Evolutionary conservation across 2,329 filamentous ascomycete genomes (phyloP), one percentile per base, ranked within the genome.

Genomic region (Penicillium paneum): DNA sequence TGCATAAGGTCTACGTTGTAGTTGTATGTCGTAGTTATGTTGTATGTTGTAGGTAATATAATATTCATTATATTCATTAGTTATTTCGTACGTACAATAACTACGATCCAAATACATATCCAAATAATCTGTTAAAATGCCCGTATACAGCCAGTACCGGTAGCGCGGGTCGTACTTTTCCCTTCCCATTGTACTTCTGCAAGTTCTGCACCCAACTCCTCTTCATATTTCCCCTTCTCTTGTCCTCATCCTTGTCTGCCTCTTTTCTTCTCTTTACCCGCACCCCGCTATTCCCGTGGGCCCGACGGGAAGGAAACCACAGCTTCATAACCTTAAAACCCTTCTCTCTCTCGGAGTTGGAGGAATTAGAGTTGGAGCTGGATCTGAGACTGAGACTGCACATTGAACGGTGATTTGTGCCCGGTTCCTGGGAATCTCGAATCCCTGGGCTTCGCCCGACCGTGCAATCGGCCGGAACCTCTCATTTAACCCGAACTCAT

Each of bases 121-220:
- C n/a, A n/a, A n/a, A n/a, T n/a, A n/a, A n/a, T n/a, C n/a, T n/a
- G n/a, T n/a, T n/a, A n/a, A n/a, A 24, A 24, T 5, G 21, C 21
- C 21, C 21, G 21, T 24, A 24, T 5, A 24, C 21, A 24, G 21
- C 21, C 21, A 34, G 31, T 41, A 32, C 44, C 44, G 24, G 38
- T 29, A 44, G 48, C 24, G 42, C 34, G 49, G 49, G 13, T 41
- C 41, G 24, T 51, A 50, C 47, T 50, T 49, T 50, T 26, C 40
- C 40, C 31, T 38, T 28, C 17, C 29, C 38, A 26, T 21, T 49
- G 42, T 54, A 39, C 45, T 39, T 49, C 50, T 41, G 36, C 44
- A 45, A 28, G 17, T 45, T 44, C 35, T 42, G 47, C 41, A n/a
- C n/a, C n/a, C n/a, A 31, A 29, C 41, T 43, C 38, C 46, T 21